Evolutionary conservation across 2,329 filamentous ascomycete species (phyloP).

Genomic region (Pseudogymnoascus pannorum): DNA sequence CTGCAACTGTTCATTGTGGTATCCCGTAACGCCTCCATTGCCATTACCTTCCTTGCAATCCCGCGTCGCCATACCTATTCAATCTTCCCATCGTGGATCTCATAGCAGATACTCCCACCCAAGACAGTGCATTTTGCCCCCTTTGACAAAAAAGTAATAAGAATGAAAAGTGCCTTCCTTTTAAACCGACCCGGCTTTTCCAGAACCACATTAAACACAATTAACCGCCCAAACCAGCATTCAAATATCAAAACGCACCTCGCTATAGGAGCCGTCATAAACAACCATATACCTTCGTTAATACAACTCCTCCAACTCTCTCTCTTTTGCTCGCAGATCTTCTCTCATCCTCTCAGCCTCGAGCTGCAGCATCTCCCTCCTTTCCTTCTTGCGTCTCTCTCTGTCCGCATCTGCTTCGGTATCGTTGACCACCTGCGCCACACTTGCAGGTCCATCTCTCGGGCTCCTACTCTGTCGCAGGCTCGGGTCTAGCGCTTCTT

Average conservation of each 20-base stretch:
- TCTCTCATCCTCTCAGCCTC: constrained; percentile 67
- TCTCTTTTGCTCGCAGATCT: constrained; percentile 26
- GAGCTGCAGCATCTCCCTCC: constrained; percentile 57
- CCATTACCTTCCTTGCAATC: not conserved
- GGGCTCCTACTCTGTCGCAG: not conserved
- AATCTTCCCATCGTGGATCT: constrained; percentile 3
- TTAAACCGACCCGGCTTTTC: not conserved
- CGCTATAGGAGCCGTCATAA: not conserved
- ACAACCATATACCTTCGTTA: constrained; percentile 5
- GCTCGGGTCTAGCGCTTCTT: constrained; percentile 12
- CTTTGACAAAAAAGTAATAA: not conserved
- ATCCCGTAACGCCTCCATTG: not conserved
- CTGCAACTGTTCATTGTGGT: not conserved
- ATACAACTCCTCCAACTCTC: constrained; percentile 25
- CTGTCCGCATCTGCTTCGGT: not conserved
- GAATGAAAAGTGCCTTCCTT: not conserved
- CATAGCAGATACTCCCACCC: not conserved
- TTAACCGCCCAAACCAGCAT: not conserved
- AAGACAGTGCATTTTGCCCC: not conserved
- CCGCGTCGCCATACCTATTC: not conserved
- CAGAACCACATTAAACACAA: not conserved
- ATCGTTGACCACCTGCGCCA: not conserved
- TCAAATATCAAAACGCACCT: not conserved
- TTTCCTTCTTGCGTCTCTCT: constrained; percentile 50
- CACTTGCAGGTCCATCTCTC: constrained; percentile 11